These are phyloP conservation scores for Jacaranda mimosifolia DNA, from an alignment of 257 asterid genomes.

Conservation along the genomic window DNA sequence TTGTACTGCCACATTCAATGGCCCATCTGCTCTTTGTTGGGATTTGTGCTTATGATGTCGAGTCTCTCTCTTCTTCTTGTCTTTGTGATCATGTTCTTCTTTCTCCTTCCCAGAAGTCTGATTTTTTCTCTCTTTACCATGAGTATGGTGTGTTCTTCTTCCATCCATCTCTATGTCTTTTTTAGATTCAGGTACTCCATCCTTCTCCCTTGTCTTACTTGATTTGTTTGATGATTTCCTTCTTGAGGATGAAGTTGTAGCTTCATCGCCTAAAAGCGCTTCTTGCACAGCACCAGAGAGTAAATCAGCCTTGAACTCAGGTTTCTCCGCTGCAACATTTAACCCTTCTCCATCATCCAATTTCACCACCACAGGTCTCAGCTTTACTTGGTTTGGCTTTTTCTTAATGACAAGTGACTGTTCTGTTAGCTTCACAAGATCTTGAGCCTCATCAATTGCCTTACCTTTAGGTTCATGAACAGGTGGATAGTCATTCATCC, in stretches of 20 bases:
- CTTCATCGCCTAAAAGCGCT: slow-evolving; percentile 82
- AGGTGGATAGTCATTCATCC: slow-evolving; percentile 68
- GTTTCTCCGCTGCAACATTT: slow-evolving; percentile 42
- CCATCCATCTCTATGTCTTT: slow-evolving; percentile 6
- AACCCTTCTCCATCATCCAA: slow-evolving; percentile 74
- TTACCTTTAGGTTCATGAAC: slow-evolving; percentile 70
- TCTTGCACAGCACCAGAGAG: slow-evolving; percentile 87
- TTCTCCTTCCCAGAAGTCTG: slow-evolving; percentile 56
- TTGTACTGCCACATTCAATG: slow-evolving; percentile 53
- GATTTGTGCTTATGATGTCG: slow-evolving; percentile 66
- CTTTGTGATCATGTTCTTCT: slow-evolving; percentile 59
- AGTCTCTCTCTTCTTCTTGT: slow-evolving; percentile 56
- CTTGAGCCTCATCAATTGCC: slow-evolving; percentile 55
- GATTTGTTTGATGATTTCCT: slow-evolving; percentile 53
- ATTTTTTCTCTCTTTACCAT: slow-evolving; percentile 67
- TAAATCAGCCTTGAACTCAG: slow-evolving; percentile 58
- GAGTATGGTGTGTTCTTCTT: slow-evolving; percentile 55
- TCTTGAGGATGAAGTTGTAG: slow-evolving; percentile 66
- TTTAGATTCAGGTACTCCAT: no score
- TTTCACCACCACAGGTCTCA: slow-evolving; percentile 91
- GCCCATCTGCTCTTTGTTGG: slow-evolving; percentile 65
- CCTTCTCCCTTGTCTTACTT: slow-evolving; percentile 56
- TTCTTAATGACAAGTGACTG: slow-evolving; percentile 69
- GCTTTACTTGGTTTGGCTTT: slow-evolving; percentile 62
- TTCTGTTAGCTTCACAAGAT: slow-evolving; percentile 80